Evolutionary conservation across 331 rosid genomes (phyloP).

Genomic region (Rosa hybrid): DNA sequence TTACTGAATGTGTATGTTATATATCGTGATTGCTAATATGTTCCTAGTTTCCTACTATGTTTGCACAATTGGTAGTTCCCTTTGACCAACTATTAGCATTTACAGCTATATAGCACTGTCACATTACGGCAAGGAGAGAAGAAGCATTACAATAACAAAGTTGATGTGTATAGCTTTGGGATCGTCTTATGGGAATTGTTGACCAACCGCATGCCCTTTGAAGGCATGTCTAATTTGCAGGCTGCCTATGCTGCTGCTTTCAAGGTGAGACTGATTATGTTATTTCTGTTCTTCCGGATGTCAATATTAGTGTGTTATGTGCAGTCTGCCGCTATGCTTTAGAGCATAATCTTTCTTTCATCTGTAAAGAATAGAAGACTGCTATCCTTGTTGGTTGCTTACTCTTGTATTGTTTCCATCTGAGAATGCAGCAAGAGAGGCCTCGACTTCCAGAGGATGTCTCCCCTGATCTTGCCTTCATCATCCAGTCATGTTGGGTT

Average conservation of each 20-base stretch:
- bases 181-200: slow-evolving; percentile 94
- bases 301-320: neutral
- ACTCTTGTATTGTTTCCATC: slow-evolving; percentile 16
- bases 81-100: slow-evolving; percentile 15
- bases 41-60: neutral
- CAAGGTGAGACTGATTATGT: slow-evolving; percentile 54
- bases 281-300: neutral
- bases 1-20: neutral
- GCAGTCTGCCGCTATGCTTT: slow-evolving; percentile 10
- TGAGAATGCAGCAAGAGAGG: slow-evolving; percentile 91
- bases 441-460: slow-evolving; percentile 78
- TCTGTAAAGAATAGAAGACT: slow-evolving; percentile 1
- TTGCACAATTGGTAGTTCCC: neutral
- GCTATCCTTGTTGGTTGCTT: neutral
- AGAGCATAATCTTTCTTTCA: neutral
- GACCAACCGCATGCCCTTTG: slow-evolving; percentile 98
- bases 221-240: slow-evolving; percentile 99
- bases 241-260: slow-evolving; percentile 99
- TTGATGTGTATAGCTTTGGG: slow-evolving; percentile 97
- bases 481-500: slow-evolving; percentile 96
- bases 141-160: slow-evolving; percentile 97
- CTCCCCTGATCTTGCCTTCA: slow-evolving; percentile 77
- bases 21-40: slow-evolving; percentile 8
- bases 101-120: slow-evolving; percentile 94
- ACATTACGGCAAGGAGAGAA: slow-evolving; percentile 97